Conservation (phyloP, 352 stramenopile genomes). For the Globisporangium cederbergense region DNA sequence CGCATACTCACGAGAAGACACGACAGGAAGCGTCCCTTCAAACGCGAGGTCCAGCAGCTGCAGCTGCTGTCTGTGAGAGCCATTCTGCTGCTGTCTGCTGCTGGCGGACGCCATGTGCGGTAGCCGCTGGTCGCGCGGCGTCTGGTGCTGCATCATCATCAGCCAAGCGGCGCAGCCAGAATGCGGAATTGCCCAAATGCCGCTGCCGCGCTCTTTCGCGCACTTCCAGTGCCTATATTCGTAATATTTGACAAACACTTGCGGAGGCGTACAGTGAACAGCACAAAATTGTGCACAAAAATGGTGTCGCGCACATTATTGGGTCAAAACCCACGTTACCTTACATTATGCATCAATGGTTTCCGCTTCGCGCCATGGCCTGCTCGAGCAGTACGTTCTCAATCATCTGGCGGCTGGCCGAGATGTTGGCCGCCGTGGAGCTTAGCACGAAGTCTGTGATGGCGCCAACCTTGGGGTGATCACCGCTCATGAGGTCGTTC, state of each 20-base stretch:
- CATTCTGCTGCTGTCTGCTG: conserved; percentile 10
- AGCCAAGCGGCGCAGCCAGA: conserved; percentile 1
- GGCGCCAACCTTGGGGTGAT: conserved; percentile 27
- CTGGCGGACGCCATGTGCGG: not conserved
- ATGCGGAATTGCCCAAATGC: not conserved
- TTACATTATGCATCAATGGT: not conserved
- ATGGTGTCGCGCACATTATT: not conserved
- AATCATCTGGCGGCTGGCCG: conserved; percentile 40
- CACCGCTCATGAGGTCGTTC: conserved; percentile 19
- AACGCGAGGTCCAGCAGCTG: conserved; percentile 45
- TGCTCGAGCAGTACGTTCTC: conserved; percentile 39
- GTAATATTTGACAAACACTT: not conserved
- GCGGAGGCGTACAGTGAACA: not conserved
- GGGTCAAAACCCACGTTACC: conserved; percentile 1
- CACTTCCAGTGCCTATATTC: not conserved
- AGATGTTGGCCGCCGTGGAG: conserved; percentile 30
- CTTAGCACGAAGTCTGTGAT: conserved; percentile 43
- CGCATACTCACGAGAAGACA: not conserved
- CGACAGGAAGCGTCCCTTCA: conserved; percentile 17
- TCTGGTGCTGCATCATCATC: not conserved
- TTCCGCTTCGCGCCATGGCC: conserved; percentile 1
- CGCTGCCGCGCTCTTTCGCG: not conserved
- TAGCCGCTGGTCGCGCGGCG: conserved; percentile 11
- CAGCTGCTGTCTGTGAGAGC: conserved; percentile 17
- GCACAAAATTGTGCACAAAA: not conserved